Evolutionary conservation across 176 grass and related monocot species (phyloP), one percentile per base, ranked within the genome.

Genomic region (Hsuehochloa calcarea): DNA sequence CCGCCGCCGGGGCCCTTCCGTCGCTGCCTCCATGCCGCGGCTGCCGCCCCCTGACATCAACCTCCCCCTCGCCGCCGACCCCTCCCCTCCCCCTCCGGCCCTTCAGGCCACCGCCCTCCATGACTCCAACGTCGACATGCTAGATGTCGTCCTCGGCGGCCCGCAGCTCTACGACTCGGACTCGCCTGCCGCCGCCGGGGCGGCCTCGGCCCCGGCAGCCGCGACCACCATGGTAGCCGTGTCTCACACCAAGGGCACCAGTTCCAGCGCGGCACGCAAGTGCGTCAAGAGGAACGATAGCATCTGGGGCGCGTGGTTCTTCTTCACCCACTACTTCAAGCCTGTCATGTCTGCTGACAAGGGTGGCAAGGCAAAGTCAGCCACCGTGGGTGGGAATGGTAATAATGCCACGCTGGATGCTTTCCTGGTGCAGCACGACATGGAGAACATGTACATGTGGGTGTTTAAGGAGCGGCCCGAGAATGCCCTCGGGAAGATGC

Each of bases 391-490:
- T 17, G 90, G 88, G 40, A 97, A 87, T 35, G 90, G 89, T 46
- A 85, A 84, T 69, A 82, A 60, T 46, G 85, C 90, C 2, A 92
- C 92, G 4, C 78, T 93, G 75, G 95, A 97, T 52, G 90, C 92
- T 26, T 97, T 97, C 88, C 80, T 97, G 56, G 95, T 97, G 78
- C 95, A 97, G 82, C 95, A 97, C 35, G 95, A 97, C 75, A 95
- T 94, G 95, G 95, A 97, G 85, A 97, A 97, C 87, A 95, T 97
- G 92, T 97, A 97, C 65, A 97, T 97, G 95, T 97, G 95, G 95
- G 90, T 85, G 70, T 97, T 97, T 78, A 97, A 95, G 80, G 91
- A 97, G 60, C 85, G 89, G 31, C 85, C 95, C 0, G 95, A 97
- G 86, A 97, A 97, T 86, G 90, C 95, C 65, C 92, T 97, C 26